These are phyloP conservation scores for Cerioporus squamosus DNA, from an alignment of 1,284 basidiomycete species.

Conservation along the genomic window DNA sequence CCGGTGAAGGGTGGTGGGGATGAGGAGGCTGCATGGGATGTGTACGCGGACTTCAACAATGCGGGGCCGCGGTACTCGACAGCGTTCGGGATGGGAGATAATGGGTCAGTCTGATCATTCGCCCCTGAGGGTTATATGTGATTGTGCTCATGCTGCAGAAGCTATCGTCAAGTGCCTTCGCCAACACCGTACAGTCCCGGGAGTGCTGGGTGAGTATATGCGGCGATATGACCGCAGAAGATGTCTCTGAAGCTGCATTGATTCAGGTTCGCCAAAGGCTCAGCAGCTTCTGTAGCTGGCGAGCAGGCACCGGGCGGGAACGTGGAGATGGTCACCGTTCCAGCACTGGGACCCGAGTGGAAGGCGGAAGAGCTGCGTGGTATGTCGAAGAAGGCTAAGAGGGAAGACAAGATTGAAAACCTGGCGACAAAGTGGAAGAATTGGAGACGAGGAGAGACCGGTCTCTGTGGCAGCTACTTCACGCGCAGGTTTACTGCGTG, in stretches of 20 bases:
- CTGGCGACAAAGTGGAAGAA: conserved; percentile 45
- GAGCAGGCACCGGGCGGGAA: conserved; percentile 41
- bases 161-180: conserved; percentile 59
- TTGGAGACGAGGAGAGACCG: conserved; percentile 34
- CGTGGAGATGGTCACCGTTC: conserved; percentile 87
- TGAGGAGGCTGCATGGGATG: conserved; percentile 74
- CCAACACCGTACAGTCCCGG: conserved; percentile 27
- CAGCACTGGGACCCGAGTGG: conserved; percentile 89
- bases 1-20: conserved; percentile 76
- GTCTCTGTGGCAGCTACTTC: conserved; percentile 75
- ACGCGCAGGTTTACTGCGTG: conserved; percentile 74
- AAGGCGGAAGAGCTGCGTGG: conserved; percentile 72
- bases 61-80: conserved; percentile 79
- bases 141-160: conserved; percentile 26
- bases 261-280: conserved; percentile 18
- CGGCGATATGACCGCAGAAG: not conserved
- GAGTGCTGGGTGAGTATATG: conserved; percentile 9
- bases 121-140: conserved; percentile 5
- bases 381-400: conserved; percentile 72
- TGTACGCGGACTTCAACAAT: conserved; percentile 93
- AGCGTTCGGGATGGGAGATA: conserved; percentile 49
- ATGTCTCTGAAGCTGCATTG: conserved; percentile 28
- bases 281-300: conserved; percentile 38
- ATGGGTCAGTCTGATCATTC: conserved; percentile 36
- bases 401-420: conserved; percentile 60